phyloP scores from a whole-genome alignment of 208 protist genomes.

The Crithidia thermophila region DNA sequence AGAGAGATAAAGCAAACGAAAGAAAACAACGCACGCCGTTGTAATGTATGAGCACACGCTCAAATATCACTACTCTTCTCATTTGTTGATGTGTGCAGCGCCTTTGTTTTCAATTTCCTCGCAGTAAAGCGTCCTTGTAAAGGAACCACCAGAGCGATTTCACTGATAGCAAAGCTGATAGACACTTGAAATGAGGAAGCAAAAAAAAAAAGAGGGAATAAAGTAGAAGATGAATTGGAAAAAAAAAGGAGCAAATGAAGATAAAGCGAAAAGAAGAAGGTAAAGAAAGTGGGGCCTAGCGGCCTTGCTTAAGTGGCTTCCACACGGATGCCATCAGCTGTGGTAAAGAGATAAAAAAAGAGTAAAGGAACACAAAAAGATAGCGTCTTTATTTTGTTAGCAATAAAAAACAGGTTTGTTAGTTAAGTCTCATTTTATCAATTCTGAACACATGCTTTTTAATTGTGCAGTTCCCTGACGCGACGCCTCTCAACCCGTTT shows the following conservation, averaged over 20 bases:
- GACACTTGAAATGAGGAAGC: neutral
- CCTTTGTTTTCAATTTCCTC: no score
- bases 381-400: neutral
- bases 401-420: no score
- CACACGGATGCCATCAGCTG: slow-evolving; percentile 13
- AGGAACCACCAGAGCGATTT: no score
- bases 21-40: neutral
- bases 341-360: neutral
- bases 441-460: no score
- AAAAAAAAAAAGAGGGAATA: neutral
- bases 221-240: no score
- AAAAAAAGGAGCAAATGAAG: neutral
- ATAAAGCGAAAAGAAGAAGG: slow-evolving; percentile 5
- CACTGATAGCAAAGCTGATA: neutral
- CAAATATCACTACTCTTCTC: neutral
- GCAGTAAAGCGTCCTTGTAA: no score
- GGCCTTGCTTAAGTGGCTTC: neutral
- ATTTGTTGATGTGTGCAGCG: no score
- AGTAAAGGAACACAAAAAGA: neutral
- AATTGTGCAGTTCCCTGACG: no score
- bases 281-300: no score
- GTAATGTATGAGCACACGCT: slow-evolving; percentile 23
- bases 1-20: neutral
- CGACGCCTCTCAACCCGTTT: no score
- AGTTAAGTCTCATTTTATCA: no score